Evolutionary conservation across 1,284 basidiomycete genomes (phyloP).

Genomic region (Marasmius tenuissimus): DNA sequence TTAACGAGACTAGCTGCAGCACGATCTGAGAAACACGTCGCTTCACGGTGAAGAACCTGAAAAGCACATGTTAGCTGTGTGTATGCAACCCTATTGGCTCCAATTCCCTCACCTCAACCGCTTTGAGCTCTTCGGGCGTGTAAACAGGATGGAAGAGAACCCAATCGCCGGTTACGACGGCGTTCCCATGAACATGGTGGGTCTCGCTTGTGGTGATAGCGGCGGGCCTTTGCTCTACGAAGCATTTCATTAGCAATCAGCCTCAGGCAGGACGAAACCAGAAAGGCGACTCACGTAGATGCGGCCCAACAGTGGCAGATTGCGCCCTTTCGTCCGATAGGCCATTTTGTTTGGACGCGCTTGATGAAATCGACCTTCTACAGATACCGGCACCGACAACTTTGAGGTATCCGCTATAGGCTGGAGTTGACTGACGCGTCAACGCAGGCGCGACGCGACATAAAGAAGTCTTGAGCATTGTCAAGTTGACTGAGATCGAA

Average conservation of each 20-base stretch:
- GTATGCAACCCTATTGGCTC: background rate
- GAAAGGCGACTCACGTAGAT: background rate
- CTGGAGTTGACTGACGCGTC: background rate
- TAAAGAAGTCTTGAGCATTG: too few species aligned
- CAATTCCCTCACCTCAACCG: conserved; percentile 56
- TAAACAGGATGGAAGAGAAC: conserved; percentile 85
- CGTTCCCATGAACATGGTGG: background rate
- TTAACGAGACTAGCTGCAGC: conserved; percentile 67
- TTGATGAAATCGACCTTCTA: background rate
- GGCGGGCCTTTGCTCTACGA: background rate
- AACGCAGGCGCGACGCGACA: background rate
- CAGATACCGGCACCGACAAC: background rate
- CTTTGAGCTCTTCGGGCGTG: conserved; percentile 72
- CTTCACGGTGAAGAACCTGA: conserved; percentile 71
- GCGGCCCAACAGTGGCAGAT: background rate
- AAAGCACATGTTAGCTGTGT: background rate
- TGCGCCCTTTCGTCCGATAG: conserved; percentile 1
- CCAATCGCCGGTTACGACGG: conserved; percentile 58
- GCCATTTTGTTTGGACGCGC: background rate
- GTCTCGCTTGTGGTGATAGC: background rate
- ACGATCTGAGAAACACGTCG: conserved; percentile 72
- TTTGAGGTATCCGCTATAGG: too few species aligned
- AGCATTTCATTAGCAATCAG: background rate
- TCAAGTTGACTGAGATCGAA: too few species aligned
- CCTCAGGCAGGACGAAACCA: background rate